Evolutionary conservation across 177 flowering plant species (phyloP), one percentile per base, ranked within the genome.

Genomic region (Vitis hybrid): DNA sequence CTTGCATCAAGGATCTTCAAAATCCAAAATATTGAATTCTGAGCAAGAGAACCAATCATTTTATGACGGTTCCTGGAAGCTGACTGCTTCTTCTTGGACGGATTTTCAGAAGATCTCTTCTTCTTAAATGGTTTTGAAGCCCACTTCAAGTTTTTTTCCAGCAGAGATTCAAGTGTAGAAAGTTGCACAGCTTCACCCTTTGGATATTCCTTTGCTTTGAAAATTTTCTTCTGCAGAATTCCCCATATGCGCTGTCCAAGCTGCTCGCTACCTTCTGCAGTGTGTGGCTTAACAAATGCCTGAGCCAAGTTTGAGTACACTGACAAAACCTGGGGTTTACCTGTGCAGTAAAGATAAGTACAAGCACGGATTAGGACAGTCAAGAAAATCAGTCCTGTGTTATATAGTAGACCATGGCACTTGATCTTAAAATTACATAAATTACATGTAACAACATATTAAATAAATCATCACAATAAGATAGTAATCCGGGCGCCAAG

Each of bases 241-340:
- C 96, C 97, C 85, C 84, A 89, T 24, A 95, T 90, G 3, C 97
- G 89, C 83, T 95, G 93, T 64, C 82, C 89, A 70, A 95, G 90
- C 81, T 95, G 98, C 70, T 88, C 91, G 40, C 83, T 88, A 60
- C 84, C 85, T 82, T 89, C 97, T 27, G 79, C 73, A 52, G 84
- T 82, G 66, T 84, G 82, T 10, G 89, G 91, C 62, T 86, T 87
- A 16, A 88, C 79, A 71, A 90, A 84, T 52, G 90, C 90, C 74
- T 77, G 93, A 63, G 85, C 88, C 72, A 95, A 76, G 77, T 85
- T 79, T 15, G 94, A 85, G 80, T 79, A 95, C n/a, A 91, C 89
- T 16, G 79, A 85, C 73, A 93, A 69, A 58, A 90, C 91, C 70
- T 87, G 84, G 1, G 89, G 84, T 63, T 85, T 83, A 72, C 88